phyloP scores from a whole-genome alignment of 2,329 filamentous ascomycete genomes.

The Meredithiella fracta region DNA sequence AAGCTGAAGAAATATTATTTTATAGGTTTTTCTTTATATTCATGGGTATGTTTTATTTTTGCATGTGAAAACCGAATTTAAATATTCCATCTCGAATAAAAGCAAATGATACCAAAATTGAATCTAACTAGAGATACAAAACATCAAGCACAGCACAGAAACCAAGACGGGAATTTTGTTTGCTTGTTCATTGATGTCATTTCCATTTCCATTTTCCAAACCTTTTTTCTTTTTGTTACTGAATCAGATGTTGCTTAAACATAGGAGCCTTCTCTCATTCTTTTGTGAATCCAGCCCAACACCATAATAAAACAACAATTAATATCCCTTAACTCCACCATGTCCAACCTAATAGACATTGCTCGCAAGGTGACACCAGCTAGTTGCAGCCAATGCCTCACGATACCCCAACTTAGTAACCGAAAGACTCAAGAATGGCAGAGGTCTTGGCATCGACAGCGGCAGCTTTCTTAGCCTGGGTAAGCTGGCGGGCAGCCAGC shows the following conservation, averaged over 20 bases:
- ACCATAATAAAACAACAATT: constrained; percentile 4
- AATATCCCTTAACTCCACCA: constrained; percentile 6
- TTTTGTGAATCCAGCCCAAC: constrained; percentile 13
- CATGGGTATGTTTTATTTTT: too few relatives aligned
- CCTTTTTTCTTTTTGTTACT: constrained; percentile 14
- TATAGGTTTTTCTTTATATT: too few relatives aligned
- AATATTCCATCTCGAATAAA: too few relatives aligned
- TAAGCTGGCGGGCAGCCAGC: constrained; percentile 76
- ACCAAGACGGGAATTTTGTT: background rate
- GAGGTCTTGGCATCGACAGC: constrained; percentile 73
- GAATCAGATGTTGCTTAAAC: constrained; percentile 7
- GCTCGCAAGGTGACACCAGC: constrained; percentile 6
- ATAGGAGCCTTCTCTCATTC: constrained; percentile 12
- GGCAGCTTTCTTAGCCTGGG: constrained; percentile 84
- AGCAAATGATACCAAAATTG: background rate
- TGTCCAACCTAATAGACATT: constrained; percentile 7
- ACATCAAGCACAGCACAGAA: background rate
- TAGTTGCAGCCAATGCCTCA: constrained; percentile 5
- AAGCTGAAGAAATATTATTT: too few relatives aligned
- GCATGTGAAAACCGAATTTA: too few relatives aligned
- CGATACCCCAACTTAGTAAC: constrained; percentile 49
- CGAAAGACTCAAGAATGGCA: constrained; percentile 74
- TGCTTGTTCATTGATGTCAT: constrained; percentile 12
- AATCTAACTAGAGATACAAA: too few relatives aligned
- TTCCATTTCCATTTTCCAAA: constrained; percentile 14